Evolutionary conservation across 768 basidiomycete genomes (phyloP), one percentile per base, ranked within the genome.

Genomic region (Lactarius trivialis): DNA sequence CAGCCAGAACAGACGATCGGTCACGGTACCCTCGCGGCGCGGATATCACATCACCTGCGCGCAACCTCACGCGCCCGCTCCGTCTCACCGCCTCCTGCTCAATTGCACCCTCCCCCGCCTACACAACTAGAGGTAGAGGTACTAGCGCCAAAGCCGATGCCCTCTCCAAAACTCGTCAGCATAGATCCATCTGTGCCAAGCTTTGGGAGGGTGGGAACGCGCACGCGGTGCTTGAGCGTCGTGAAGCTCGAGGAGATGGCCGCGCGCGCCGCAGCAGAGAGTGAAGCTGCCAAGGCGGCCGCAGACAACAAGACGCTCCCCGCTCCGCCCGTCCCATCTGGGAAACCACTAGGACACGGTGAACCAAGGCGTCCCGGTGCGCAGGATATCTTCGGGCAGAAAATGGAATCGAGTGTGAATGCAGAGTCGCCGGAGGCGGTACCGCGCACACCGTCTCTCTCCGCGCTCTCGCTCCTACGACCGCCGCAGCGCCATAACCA

Each of bases 231-330:
- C 68, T 79, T 82, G 61, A 73, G 83, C n/a, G 88, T 92, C 7
- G 82, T 83, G 61, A 76, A 79, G 63, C 76, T 92, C 56, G 91
- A 92, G 73, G 78, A 80, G 71, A 84, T 93, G 78, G 89, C 86
- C 0, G 85, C 82, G 34, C 84, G 81, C 0, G 64, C 57, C 15
- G 36, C 45, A 4, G 56, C 57, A 26, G 61, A 63, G 52, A 24
- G 28, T 2, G 52, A 63, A 37, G 43, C n/a, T n/a, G n/a, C 57
- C 36, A 65, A 78, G n/a, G 75, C 37, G 0, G 58, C 21, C 15
- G 63, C 72, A 14, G 81, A 85, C 65, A 89, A 85, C 65, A 89
- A 85, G 76, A 87, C 84, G 12, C 76, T 88, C 1, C 85, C 85
- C 19, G 71, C 71, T 0, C 85, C 82, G 1, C 85, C 84, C 26